Conservation (phyloP, 1,139 yeast species). For the Hansenula anomala region DNA sequence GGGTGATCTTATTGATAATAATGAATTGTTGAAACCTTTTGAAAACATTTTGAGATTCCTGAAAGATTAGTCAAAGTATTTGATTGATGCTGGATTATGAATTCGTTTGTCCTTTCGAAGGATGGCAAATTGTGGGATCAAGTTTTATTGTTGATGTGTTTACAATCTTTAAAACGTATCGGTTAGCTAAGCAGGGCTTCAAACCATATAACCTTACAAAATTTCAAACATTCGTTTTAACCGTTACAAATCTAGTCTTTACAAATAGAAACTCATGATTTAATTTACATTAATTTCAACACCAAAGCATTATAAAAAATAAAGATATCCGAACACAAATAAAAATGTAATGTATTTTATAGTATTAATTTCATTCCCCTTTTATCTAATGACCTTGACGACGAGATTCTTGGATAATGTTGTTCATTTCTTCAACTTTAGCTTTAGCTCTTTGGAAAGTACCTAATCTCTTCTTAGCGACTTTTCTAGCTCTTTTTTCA, state of each 20-base stretch:
- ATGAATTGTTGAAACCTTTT: neutral
- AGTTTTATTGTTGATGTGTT: too few relatives aligned
- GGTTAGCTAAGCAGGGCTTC: too few relatives aligned
- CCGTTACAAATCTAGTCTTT: too few relatives aligned
- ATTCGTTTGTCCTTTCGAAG: too few relatives aligned
- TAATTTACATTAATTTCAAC: neutral
- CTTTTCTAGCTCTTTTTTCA: conserved; percentile 99
- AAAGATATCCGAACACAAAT: conserved; percentile 1
- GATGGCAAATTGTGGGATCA: too few relatives aligned
- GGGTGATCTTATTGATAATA: neutral
- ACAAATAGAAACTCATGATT: too few relatives aligned
- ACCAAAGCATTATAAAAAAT: neutral
- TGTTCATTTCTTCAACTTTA: conserved; percentile 98
- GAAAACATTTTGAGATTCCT: neutral
- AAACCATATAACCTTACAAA: too few relatives aligned
- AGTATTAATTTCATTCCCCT: neutral
- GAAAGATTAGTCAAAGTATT: neutral
- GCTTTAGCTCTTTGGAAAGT: conserved; percentile 99
- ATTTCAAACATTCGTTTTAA: too few relatives aligned
- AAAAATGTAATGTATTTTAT: neutral
- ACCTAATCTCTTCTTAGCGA: conserved; percentile 99
- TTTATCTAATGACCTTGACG: conserved; percentile 43
- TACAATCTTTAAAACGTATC: too few relatives aligned
- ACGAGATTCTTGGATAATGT: conserved; percentile 97
- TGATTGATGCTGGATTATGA: too few relatives aligned